Evolutionary conservation across 73 alveolate species (phyloP), one percentile per base, ranked within the genome.

Genomic region (Breviolum minutum): DNA sequence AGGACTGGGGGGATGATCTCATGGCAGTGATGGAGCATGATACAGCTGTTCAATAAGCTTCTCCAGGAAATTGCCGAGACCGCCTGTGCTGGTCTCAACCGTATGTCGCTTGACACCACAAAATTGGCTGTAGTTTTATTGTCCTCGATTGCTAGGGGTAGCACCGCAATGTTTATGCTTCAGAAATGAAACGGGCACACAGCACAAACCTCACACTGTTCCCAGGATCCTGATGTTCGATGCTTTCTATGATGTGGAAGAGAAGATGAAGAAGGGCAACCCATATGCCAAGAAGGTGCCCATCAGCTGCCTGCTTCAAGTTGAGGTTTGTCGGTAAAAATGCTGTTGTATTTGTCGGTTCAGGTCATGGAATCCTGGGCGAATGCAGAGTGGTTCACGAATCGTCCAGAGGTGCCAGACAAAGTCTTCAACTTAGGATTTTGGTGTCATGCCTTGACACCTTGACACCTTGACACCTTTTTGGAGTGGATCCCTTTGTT

Each of bases 291-390:
- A 94, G 99, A 70, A 94, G 90, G 97, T 32, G 79, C 63, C 48
- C 17, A 17, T 27, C 32, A 20, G 66, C 54, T 40, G 54, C 54
- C 54, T 8, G 14, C 64, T 17, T 6, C 87, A 12, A 19, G 20
- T 12, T 29, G 27, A 29, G 24, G 9, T 29, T 26, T 27, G 63
- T 29, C 27, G 63, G 12, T 10, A 8, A 40, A 74, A 2, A 40
- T 40, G 54, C 54, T 40, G 54, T 2, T 2, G 54, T 19, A 0
- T 11, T 74, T 74, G 26, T 9, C 2, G 60, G 0, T 11, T n/a
- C 82, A 90, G 99, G 99, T 94, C 94, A 94, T 94, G 63, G 99
- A 94, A n/a, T 63, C 86, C 63, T 94, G 99, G 99, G 99, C 99
- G 61, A 80, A 63, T n/a, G 99, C 99, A 7, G 99, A 94, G 30